Conservation (phyloP, 2,329 filamentous ascomycete species). For the Talaromyces sp. region DNA sequence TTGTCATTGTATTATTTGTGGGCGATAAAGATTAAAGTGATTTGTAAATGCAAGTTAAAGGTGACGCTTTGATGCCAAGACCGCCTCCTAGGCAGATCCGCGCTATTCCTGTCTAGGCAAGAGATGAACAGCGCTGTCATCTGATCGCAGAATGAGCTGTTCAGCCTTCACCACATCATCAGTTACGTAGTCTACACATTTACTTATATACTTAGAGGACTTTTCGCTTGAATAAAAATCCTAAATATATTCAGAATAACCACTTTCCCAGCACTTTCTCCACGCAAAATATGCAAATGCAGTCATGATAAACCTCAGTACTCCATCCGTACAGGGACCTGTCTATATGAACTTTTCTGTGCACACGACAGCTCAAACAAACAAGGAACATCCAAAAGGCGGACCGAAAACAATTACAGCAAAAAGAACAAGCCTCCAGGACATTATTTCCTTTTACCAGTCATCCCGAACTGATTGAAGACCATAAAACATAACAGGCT, state of each 20-base stretch:
- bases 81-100: slow-evolving; percentile 15
- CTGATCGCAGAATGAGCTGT: slow-evolving; percentile 6
- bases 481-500: slow-evolving; percentile 5
- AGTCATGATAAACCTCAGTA: slow-evolving; percentile 16
- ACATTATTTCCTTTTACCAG: not conserved
- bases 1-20: not conserved
- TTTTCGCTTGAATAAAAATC: not conserved
- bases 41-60: not conserved
- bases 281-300: slow-evolving; percentile 14
- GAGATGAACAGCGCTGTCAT: not conserved
- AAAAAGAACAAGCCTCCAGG: not conserved
- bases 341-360: slow-evolving; percentile 14
- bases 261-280: slow-evolving; percentile 1
- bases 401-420: not conserved
- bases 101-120: slow-evolving; percentile 3
- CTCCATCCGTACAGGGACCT: slow-evolving; percentile 17
- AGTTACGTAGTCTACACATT: not conserved
- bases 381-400: not conserved
- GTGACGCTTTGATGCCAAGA: not conserved
- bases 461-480: not conserved
- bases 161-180: slow-evolving; percentile 4
- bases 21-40: not conserved
- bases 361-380: slow-evolving; percentile 7
- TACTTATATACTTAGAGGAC: not conserved
- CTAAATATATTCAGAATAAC: not conserved